These are phyloP conservation scores for Incumbomyces delicatus DNA, from an alignment of 2,329 filamentous ascomycete species.

Conservation along the genomic window DNA sequence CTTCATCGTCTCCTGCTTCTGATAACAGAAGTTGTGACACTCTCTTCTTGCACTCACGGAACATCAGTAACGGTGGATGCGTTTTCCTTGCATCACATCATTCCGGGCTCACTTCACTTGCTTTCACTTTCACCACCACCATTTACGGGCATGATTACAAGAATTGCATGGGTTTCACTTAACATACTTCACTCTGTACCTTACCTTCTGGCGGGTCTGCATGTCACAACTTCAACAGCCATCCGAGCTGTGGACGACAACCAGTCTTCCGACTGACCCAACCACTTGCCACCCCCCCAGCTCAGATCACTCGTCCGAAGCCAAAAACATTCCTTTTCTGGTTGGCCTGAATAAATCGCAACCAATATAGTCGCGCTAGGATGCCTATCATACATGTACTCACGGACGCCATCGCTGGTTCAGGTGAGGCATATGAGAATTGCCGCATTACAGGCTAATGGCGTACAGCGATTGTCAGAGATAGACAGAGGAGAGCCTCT, in stretches of 20 bases:
- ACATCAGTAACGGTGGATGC: background rate
- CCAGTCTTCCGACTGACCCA: conserved; percentile 9
- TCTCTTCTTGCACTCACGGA: background rate
- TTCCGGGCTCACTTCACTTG: background rate
- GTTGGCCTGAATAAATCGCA: background rate
- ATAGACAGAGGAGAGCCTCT: conserved; percentile 3
- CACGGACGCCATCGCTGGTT: conserved; percentile 5
- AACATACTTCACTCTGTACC: conserved; percentile 15
- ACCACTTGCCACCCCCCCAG: background rate
- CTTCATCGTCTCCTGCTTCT: too few relatives aligned
- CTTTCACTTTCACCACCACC: conserved; percentile 2
- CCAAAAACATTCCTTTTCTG: background rate
- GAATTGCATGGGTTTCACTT: conserved; percentile 11
- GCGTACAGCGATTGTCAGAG: background rate
- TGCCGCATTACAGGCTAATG: background rate
- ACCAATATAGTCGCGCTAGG: background rate
- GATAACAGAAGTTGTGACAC: background rate
- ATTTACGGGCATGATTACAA: conserved; percentile 15
- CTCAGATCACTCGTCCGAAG: background rate
- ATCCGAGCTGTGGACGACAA: conserved; percentile 21
- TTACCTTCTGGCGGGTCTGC: conserved; percentile 17
- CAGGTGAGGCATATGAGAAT: background rate
- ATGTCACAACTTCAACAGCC: conserved; percentile 18
- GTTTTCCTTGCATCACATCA: background rate
- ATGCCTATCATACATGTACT: conserved; percentile 1